Base-by-base conservation (phyloP, 2,329 filamentous ascomycete species). In the Microsporum canis region DNA sequence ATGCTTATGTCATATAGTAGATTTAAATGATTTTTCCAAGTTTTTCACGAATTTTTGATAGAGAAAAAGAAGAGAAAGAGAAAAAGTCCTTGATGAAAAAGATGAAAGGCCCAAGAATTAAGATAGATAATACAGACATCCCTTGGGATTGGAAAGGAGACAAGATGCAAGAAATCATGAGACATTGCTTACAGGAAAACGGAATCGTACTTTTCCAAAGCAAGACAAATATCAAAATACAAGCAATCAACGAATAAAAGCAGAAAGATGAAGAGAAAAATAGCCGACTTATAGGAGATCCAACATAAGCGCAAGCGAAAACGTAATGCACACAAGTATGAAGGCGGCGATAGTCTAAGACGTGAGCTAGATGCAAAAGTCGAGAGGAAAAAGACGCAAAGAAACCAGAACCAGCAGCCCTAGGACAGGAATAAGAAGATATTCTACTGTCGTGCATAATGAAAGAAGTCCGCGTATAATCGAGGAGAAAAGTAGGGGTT, bases 331-430 rank as follows among this genome's bases (percentile, higher is more conserved):
- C 27, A 34, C 29, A 33, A 27, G 31, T 51, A 62, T 59, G 63
- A 60, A 57, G 61, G 58, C 58, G 57, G 49, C 39, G 61, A 49
- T 51, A 59, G 60, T 63, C 62, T 64, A 70, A 70, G 71, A 67
- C 62, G 53, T 45, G 31, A 10, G 27, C 31, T 53, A n/a, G 49
- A 53, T 53, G 49, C 49, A 53, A 27, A 53, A 43, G 39, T 36
- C 34, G 14, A 33, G 49, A 34, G 12, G 14, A 53, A 53, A 33
- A 1, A 0, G 56, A 61, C 66, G 69, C 70, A 70, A 71, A 68
- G 61, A 57, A 58, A 38, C 41, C 34, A 39, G n/a, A n/a, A 29
- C 56, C 36, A 39, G 56, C 56, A 39, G 6, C 14, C 39, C 56
- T 10, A 39, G 56, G 33, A 58, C 33, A 45, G 33, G 33, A 29